Conservation (phyloP, 1,284 basidiomycete species). For the Sutorius eximius region DNA sequence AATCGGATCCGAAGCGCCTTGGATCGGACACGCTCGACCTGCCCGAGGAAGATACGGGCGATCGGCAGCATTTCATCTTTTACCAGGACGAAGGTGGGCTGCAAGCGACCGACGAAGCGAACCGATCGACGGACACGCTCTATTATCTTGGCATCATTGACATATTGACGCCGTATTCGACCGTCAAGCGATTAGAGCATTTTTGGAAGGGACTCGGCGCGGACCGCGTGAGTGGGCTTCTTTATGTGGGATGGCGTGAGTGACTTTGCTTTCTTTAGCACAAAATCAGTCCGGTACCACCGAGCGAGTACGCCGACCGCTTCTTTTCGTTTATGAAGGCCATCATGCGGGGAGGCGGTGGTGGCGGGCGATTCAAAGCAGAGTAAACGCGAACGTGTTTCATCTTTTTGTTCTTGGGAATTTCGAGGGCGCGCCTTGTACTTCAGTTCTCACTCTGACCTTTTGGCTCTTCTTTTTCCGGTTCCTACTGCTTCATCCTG, state of each 20-base stretch:
- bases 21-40: slow-evolving; percentile 61
- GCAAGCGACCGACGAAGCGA: slow-evolving; percentile 84
- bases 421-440: slow-evolving; percentile 12
- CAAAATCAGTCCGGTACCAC: slow-evolving; percentile 90
- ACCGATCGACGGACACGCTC: slow-evolving; percentile 74
- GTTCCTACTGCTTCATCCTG: slow-evolving; percentile 22
- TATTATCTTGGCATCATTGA: slow-evolving; percentile 97
- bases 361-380: slow-evolving; percentile 60
- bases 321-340: slow-evolving; percentile 88
- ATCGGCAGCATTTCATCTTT: slow-evolving; percentile 87
- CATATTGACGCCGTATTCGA: slow-evolving; percentile 87
- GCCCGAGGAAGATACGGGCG: slow-evolving; percentile 68
- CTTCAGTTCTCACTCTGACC: background rate
- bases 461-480: background rate
- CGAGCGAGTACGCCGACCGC: slow-evolving; percentile 79
- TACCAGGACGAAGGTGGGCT: slow-evolving; percentile 97
- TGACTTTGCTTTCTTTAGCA: slow-evolving; percentile 51
- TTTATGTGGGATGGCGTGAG: background rate
- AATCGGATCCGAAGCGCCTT: slow-evolving; percentile 78
- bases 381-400: slow-evolving; percentile 29
- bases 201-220: slow-evolving; percentile 90
- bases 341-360: slow-evolving; percentile 82
- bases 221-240: slow-evolving; percentile 66
- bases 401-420: background rate
- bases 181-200: slow-evolving; percentile 83